Evolutionary conservation across 768 basidiomycete species (phyloP), one percentile per base, ranked within the genome.

Genomic region (Imleria badia): DNA sequence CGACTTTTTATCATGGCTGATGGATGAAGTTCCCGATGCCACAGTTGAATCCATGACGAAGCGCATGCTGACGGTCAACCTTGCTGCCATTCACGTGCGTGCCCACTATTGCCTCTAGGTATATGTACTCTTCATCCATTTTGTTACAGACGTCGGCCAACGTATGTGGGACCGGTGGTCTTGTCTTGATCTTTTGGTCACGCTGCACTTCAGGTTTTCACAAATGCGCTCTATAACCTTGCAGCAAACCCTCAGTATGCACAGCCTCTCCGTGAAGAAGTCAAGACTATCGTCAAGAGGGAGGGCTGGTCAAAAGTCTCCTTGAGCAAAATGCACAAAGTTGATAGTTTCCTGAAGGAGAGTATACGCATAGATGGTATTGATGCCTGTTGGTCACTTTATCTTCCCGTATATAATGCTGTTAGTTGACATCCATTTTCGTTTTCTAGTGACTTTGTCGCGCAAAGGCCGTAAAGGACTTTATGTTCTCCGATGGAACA

Each of bases 341-440:
- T 75, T 9, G 74, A 76, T 49, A 76, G 73, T 53, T 76, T 78
- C 15, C 57, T 77, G 43, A 71, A 66, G 47, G 75, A 75, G 45
- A 62, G 62, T 6, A 58, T 67, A 43, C 68, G 74, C 2, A 46
- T 63, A 7, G 65, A 71, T 12, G 66, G 69, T 1, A 34, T 67
- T 29, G 63, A 33, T 8, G 7, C 6, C 7, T 15, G 42, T 58
- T 42, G 22, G 52, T 35, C 33, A 10, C 33, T 30, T 19, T 48
- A 13, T 17, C 6, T 22, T 12, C 15, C 35, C 11, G 17, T n/a
- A n/a, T n/a, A n/a, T n/a, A n/a, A n/a, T n/a, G n/a, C n/a, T 11
- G 7, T 17, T 6, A 3, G 34, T 26, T 33, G 12, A 23, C 3
- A 15, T 19, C 14, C 14, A 15, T 13, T 11, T 35, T 36, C 8